These are phyloP conservation scores for Leccinum pachyderme DNA, from an alignment of 1,284 basidiomycete species.

Conservation along the genomic window DNA sequence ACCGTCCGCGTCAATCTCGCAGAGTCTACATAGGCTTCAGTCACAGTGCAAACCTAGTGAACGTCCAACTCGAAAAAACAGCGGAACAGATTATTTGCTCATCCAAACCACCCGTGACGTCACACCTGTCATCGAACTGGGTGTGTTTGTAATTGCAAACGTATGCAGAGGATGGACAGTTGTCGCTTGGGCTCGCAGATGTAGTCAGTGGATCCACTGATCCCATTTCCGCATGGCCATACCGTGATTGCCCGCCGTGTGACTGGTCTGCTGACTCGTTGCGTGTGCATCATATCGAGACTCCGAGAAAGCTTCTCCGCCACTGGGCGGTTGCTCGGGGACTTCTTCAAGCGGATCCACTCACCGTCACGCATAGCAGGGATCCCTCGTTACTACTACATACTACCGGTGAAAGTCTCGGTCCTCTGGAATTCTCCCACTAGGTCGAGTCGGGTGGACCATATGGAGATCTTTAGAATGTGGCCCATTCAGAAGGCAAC, in stretches of 20 bases:
- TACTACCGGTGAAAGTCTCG: conserved; percentile 4
- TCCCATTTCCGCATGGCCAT: background rate
- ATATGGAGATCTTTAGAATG: background rate
- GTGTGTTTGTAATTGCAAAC: too few relatives aligned
- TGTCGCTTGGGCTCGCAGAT: too few relatives aligned
- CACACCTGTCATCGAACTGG: background rate
- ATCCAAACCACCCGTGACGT: background rate
- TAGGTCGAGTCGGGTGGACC: background rate
- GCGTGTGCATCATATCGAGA: too few relatives aligned
- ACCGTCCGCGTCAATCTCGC: background rate
- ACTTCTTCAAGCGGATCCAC: background rate
- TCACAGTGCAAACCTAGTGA: background rate
- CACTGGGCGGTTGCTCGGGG: background rate
- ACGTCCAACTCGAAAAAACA: background rate
- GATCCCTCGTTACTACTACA: conserved; percentile 1
- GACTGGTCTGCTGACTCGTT: background rate
- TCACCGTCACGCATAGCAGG: background rate
- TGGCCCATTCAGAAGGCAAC: background rate
- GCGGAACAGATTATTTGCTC: too few relatives aligned
- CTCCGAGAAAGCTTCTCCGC: background rate
- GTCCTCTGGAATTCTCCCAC: background rate
- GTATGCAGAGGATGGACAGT: too few relatives aligned
- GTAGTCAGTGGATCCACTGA: background rate
- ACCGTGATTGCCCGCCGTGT: background rate
- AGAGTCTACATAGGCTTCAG: background rate